These are phyloP conservation scores for Schoenoplectus triqueter DNA, from an alignment of 202 grass and related monocot species.

Conservation along the genomic window DNA sequence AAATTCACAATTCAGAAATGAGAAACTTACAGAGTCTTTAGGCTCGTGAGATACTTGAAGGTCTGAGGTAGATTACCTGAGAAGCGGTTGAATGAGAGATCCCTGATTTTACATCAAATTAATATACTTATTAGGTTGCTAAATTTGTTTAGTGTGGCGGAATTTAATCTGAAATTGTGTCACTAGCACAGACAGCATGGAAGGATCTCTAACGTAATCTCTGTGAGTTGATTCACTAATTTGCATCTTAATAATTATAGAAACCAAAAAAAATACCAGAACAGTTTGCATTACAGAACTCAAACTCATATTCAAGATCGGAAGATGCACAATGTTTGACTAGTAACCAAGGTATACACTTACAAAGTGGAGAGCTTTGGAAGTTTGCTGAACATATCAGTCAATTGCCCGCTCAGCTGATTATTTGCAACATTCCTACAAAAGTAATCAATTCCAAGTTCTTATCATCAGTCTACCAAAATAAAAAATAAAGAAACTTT, in stretches of 20 bases:
- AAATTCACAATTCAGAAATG: background rate
- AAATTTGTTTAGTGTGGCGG: background rate
- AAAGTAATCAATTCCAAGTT: conserved; percentile 32
- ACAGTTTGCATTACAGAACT: background rate
- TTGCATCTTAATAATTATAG: background rate
- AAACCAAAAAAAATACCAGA: background rate
- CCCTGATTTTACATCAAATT: conserved; percentile 60
- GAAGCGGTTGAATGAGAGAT: conserved; percentile 90
- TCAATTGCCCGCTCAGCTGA: conserved; percentile 76
- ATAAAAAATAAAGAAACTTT: background rate
- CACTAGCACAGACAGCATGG: background rate
- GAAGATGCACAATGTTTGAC: background rate
- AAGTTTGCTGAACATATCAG: conserved; percentile 83
- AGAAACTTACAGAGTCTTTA: conserved; percentile 76
- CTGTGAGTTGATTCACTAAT: background rate
- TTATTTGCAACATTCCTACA: conserved; percentile 78
- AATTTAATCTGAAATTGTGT: background rate
- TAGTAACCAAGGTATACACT: conserved; percentile 40
- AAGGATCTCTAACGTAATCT: background rate
- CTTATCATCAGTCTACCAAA: conserved; percentile 1
- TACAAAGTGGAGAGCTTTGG: conserved; percentile 78
- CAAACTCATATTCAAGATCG: conserved; percentile 15
- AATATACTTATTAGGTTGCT: conserved; percentile 24
- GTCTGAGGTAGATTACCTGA: conserved; percentile 79
- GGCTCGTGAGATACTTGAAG: conserved; percentile 59